A percentile compares a stretch with the other conserved stretches of the same genome.
phyloP scores from a whole-genome alignment of 441 rosid genomes.

The Adansonia grandidieri region DNA sequence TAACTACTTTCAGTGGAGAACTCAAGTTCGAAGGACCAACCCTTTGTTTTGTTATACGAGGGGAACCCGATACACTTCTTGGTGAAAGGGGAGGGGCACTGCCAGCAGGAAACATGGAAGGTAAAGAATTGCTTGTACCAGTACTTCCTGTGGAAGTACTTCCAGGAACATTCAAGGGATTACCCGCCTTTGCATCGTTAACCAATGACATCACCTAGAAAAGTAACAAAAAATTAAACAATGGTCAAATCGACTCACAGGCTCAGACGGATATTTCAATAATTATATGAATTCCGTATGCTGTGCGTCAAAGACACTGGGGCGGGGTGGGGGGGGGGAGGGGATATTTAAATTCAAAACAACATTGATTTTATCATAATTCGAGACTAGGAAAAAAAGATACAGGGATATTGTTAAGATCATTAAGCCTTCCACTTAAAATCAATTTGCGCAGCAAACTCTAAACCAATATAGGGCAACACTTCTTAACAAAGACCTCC shows the following conservation, averaged over 20 bases:
- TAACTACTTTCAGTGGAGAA: conserved; percentile 74
- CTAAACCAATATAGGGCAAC: not conserved
- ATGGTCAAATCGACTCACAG: not conserved
- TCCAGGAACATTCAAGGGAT: conserved; percentile 65
- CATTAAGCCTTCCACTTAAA: not conserved
- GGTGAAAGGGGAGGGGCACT: conserved; percentile 98
- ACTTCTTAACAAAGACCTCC: not conserved
- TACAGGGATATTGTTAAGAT: not conserved
- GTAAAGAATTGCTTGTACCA: conserved; percentile 56
- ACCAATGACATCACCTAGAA: conserved; percentile 70
- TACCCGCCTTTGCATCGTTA: conserved; percentile 78
- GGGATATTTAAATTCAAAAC: not conserved
- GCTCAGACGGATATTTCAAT: not conserved
- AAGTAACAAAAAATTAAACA: conserved; percentile 22
- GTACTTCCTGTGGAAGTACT: conserved; percentile 57
- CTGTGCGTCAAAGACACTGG: not conserved
- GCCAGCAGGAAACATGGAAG: conserved; percentile 95
- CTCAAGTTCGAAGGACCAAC: conserved; percentile 80
- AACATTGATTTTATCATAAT: not conserved
- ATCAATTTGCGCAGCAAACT: not conserved
- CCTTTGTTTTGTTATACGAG: conserved; percentile 75
- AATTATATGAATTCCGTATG: not conserved
- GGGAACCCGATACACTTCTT: conserved; percentile 83
- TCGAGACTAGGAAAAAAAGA: not conserved
- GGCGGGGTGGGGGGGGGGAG: not conserved